Evolutionary conservation across 176 grass and related monocot genomes (phyloP), one percentile per base, ranked within the genome.

Genomic region (Oryza glumipatula): DNA sequence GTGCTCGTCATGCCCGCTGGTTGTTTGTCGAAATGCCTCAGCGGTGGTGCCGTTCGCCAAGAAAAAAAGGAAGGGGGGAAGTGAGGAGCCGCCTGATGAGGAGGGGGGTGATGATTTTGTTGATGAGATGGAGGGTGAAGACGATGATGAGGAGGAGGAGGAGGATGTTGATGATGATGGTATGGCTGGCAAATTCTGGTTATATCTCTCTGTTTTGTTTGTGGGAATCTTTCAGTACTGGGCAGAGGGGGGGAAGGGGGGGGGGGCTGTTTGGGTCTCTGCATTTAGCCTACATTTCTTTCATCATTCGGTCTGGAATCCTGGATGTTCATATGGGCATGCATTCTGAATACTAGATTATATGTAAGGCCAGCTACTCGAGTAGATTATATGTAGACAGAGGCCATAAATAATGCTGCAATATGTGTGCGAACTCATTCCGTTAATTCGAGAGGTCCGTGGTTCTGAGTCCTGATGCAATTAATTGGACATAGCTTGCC

Each of bases 21-120:
- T 41, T 67, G 78, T 85, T 87, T 75, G 94, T 85, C 68, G 77
- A 84, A 96, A 91, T 76, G 88, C 51, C 21, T 49, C 77, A 43
- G 1, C 75, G n/a, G 44, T 86, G 80, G 77, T 90, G 67, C 72
- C 87, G 36, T 81, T 79, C 23, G 83, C 88, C 73, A 93, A 80
- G 73, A 93, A 91, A 86, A 91, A 73, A 65, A 72, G 30, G 74
- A 79, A 86, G 9, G 67, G 75, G 21, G 79, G 74, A 61, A 81
- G 48, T 7, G 80, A 82, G 0, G 71, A 83, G 16, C 61, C 73
- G 35, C 24, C 87, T 21, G 70, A 43, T 41, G 87, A 87, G 49
- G 84, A 67, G 9, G 24, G 13, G 16, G 6, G 12, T 0, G 82
- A 61, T 33, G 65, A 24, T 67, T 76, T 58, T 7, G 1, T 70